Percentiles rank a stretch among this genome's conserved stretches.
These are phyloP conservation scores for Thermomyces lanuginosus DNA, from an alignment of 2,329 filamentous ascomycete genomes.

Conservation along the genomic window DNA sequence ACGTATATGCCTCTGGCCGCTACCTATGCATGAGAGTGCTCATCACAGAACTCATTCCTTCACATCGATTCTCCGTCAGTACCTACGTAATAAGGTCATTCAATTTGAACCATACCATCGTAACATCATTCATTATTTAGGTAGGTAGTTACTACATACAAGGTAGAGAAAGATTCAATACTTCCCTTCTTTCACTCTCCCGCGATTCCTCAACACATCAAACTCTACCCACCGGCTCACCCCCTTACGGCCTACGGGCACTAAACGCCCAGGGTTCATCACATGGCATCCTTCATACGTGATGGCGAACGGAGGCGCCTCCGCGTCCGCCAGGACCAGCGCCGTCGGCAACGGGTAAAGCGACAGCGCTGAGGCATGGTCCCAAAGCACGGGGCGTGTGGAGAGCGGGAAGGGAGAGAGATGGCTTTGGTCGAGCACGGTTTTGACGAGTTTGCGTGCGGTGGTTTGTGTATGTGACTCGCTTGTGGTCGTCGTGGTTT, in stretches of 20 bases:
- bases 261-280: slow-evolving; percentile 72
- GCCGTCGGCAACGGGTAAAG: slow-evolving; percentile 80
- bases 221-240: slow-evolving; percentile 79
- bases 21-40: too few relatives aligned
- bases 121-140: too few relatives aligned
- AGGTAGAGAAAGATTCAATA: too few relatives aligned
- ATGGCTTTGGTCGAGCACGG: slow-evolving; percentile 76
- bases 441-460: slow-evolving; percentile 71
- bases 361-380: slow-evolving; percentile 58
- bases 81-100: too few relatives aligned
- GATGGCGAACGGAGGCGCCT: slow-evolving; percentile 65
- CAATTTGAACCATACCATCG: too few relatives aligned
- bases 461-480: slow-evolving; percentile 23
- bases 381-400: slow-evolving; percentile 74
- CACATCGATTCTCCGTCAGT: too few relatives aligned
- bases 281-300: slow-evolving; percentile 94
- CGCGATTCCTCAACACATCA: slow-evolving; percentile 46
- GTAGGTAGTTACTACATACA: too few relatives aligned
- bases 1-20: too few relatives aligned
- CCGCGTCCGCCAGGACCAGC: slow-evolving; percentile 66
- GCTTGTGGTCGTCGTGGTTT: not conserved
- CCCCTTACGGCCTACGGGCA: slow-evolving; percentile 51
- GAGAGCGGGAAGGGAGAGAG: slow-evolving; percentile 73
- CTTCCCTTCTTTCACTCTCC: slow-evolving; percentile 46
- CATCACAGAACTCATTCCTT: too few relatives aligned